Base-by-base conservation (phyloP, 2,329 filamentous ascomycete genomes). In the Exophiala sp. region DNA sequence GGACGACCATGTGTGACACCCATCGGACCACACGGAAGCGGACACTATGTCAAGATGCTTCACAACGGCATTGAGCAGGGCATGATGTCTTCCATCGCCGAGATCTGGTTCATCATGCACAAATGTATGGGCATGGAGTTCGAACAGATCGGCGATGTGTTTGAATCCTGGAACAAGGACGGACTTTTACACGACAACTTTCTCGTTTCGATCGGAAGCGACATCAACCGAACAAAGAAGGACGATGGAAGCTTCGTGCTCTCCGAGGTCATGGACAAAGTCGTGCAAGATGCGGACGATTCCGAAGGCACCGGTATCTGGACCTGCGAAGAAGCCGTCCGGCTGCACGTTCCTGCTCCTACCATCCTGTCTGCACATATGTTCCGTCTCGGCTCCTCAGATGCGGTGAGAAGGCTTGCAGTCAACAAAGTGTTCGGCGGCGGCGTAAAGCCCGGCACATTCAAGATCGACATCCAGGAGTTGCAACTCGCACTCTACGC, bases 11-110 rank as follows among this genome's bases (percentile, higher is more conserved):
- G 85, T 61, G 82, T 86, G 0, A 79, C 72, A 0, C 74, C 77
- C 21, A 75, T 85, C 43, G 85, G 86, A 0, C 78, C 79, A 1
- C 80, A 80, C 0, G 85, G 85, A 1, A 77, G 80, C 1, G 86
- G 86, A 0, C 85, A 89, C 66, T 89, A 85, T 63, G 83, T 88
- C 38, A 89, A 89, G 72, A 89, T 88, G 84, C 78, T 88, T 3
- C 86, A 89, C 65, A 88, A 89, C 59, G 85, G 85, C 1, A 88
- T 89, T 56, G 85, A 89, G 65, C 84, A 87, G 57, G 85, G 84
- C 1, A 86, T 89, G 81, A 80, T 89, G 72, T 80, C 71, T 49
- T 75, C 78, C 0, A 75, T 87, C 5, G 79, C 79, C 11, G 86
- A 89, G 66, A 80, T 81, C 2, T 89, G 84, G 83, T 75, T 75